phyloP scores from a whole-genome alignment of 129 eudicot genomes.

The Sambucus nigra region DNA sequence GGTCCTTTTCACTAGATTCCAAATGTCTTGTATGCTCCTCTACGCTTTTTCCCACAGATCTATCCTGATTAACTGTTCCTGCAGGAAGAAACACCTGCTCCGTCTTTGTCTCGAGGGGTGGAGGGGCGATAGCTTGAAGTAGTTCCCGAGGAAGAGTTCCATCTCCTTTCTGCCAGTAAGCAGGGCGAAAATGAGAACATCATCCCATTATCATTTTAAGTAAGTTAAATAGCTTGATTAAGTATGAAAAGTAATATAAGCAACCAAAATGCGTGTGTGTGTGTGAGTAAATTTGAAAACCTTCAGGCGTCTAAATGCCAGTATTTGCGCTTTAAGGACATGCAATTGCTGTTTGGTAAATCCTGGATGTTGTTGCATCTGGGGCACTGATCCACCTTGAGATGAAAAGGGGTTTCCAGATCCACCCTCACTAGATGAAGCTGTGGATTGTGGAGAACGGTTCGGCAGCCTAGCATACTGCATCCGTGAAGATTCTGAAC shows the following conservation, averaged over 20 bases:
- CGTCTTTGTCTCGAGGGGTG: conserved; percentile 64
- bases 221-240: not conserved
- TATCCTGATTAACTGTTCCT: conserved; percentile 49
- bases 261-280: not conserved
- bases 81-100: conserved; percentile 44
- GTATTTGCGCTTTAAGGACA: conserved; percentile 93
- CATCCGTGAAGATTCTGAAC: conserved; percentile 50
- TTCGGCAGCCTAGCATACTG: conserved; percentile 51
- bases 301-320: conserved; percentile 93
- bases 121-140: conserved; percentile 75
- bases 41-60: conserved; percentile 36
- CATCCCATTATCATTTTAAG: not conserved
- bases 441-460: conserved; percentile 37
- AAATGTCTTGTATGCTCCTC: conserved; percentile 32
- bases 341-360: conserved; percentile 88
- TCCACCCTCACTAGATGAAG: conserved; percentile 44
- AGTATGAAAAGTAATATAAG: conserved; percentile 9
- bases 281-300: conserved; percentile 25
- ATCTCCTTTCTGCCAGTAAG: conserved; percentile 72
- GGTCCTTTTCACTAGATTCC: conserved; percentile 50
- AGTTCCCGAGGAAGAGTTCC: conserved; percentile 74
- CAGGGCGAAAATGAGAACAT: conserved; percentile 35
- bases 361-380: conserved; percentile 26
- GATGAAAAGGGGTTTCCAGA: conserved; percentile 31
- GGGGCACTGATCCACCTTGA: conserved; percentile 31